Base-by-base conservation (phyloP, 768 basidiomycete species). In the Amanita muscaria region DNA sequence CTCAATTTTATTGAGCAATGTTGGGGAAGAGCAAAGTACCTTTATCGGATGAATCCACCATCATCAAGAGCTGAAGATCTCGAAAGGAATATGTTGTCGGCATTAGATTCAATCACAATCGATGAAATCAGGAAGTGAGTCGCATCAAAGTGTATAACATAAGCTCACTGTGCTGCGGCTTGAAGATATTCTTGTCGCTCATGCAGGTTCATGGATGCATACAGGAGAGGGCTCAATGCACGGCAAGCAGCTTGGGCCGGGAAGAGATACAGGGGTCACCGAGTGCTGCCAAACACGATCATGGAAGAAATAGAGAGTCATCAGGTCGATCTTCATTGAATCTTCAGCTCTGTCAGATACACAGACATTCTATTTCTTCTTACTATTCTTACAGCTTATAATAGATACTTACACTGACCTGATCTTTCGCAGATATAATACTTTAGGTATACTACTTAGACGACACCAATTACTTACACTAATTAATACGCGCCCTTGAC, bases 1-100 rank as follows among this genome's bases (percentile, higher is more conserved):
- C 25, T 48, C 6, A 48, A 48, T 29, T 41, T 41, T 25, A 48
- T 48, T 29, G 31, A 47, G 36, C 31, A 40, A 32, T 37, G 38
- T 24, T 48, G 41, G 47, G 39, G 40, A 21, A 14, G 25, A 18
- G 40, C 40, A 0, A 52, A 52, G 18, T 19, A 32, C 5, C 31
- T 31, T 24, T 42, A 42, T 22, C 29, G 16, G 7, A 23, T 42
- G 8, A 18, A 18, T 31, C 40, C 40, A 31, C 23, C 15, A 30
- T 42, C 29, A 31, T 30, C 27, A 19, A 31, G 19, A n/a, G 40
- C 29, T 11, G 40, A 42, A 15, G 40, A 18, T 18, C 40, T 42
- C 5, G 14, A 42, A 21, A 32, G 12, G 40, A 42, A 42, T 29
- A 42, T 42, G 30, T 19, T 42, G 15, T 6, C 16, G 15, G n/a